Base-by-base conservation (phyloP, 169 alveolate species). In the Eimeria zaria region DNA sequence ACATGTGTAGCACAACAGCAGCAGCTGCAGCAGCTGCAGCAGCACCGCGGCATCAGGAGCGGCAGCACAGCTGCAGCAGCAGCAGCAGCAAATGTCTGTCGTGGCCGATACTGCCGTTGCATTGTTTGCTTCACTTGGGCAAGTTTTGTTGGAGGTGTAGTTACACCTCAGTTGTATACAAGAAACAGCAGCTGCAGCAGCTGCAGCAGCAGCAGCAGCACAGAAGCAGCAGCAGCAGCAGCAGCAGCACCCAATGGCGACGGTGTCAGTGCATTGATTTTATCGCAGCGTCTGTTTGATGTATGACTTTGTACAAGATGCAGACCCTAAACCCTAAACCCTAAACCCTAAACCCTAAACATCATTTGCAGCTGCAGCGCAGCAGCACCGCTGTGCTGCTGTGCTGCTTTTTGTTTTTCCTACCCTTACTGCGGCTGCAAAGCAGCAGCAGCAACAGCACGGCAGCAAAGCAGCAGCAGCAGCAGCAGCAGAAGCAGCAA, bases 61-160 rank as follows among this genome's bases (percentile, higher is more conserved):
- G 22, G 46, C 69, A 78, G 67, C 89, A 73, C 78, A 67, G 78
- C 78, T 27, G 78, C 78, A 67, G 78, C 78, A 67, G 46, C 78
- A 62, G 80, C 80, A 69, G 48, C 80, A 69, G 80, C 80, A 69
- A 44, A 22, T n/a, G 69, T 60, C 8, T 18, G n/a, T 22, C 69
- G 69, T 9, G 30, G 12, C 80, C 11, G 22, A 9, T 4, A 27
- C 6, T 4, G 74, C 30, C 27, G 39, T 62, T 62, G 74, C 27
- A 4, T 62, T 62, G 11, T 5, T 62, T 18, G 74, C 16, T 18
- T n/a, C 6, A 5, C 27, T n/a, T 62, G 74, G 22, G 41, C n/a
- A 20, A 6, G 11, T n/a, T 9, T 69, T 30, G 22, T n/a, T n/a
- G 11, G 80, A n/a, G 46, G 80, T 69, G 80, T 69, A 2, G 46